Percentiles rank a stretch among this genome's conserved stretches.
phyloP scores from a whole-genome alignment of 2,329 filamentous ascomycete genomes.

The Ascochyta viciae-villosae region DNA sequence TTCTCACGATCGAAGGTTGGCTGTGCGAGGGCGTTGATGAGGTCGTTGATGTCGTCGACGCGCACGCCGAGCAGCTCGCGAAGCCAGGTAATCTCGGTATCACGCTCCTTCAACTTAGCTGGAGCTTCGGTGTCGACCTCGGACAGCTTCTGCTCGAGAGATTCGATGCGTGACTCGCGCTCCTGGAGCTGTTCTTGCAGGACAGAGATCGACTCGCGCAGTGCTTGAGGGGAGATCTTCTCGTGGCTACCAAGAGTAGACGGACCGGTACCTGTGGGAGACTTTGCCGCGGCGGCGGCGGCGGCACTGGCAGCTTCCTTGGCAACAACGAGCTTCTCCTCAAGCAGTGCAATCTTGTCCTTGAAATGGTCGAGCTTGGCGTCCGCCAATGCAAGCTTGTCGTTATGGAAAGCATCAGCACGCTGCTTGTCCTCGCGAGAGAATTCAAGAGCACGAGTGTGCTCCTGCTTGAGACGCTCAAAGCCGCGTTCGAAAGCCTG shows the following conservation, averaged over 20 bases:
- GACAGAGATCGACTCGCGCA: constrained; percentile 95
- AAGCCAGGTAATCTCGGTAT: constrained; percentile 94
- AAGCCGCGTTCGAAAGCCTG: constrained; percentile 47
- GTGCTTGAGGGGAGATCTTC: constrained; percentile 91
- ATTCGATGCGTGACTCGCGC: constrained; percentile 87
- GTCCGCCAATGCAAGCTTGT: constrained; percentile 80
- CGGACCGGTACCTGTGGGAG: constrained; percentile 52
- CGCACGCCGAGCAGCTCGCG: constrained; percentile 91
- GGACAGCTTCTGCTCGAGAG: constrained; percentile 75
- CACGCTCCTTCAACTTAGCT: constrained; percentile 84
- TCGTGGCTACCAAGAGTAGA: constrained; percentile 64
- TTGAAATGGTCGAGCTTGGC: constrained; percentile 86
- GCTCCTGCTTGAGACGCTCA: constrained; percentile 62
- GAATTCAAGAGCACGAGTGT: constrained; percentile 70
- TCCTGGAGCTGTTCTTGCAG: constrained; percentile 96
- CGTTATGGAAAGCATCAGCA: constrained; percentile 78
- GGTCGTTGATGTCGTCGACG: constrained; percentile 89
- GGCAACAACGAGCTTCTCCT: constrained; percentile 90
- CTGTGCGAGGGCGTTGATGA: constrained; percentile 79
- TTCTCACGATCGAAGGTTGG: constrained; percentile 78
- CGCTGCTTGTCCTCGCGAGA: constrained; percentile 82
- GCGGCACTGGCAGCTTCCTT: constrained; percentile 87
- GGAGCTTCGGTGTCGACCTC: constrained; percentile 78
- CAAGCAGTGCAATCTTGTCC: constrained; percentile 82
- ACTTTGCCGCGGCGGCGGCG: constrained; percentile 68